Evolutionary conservation across 306 rosid species (phyloP), one percentile per base, ranked within the genome.

Genomic region (Inga laurina): DNA sequence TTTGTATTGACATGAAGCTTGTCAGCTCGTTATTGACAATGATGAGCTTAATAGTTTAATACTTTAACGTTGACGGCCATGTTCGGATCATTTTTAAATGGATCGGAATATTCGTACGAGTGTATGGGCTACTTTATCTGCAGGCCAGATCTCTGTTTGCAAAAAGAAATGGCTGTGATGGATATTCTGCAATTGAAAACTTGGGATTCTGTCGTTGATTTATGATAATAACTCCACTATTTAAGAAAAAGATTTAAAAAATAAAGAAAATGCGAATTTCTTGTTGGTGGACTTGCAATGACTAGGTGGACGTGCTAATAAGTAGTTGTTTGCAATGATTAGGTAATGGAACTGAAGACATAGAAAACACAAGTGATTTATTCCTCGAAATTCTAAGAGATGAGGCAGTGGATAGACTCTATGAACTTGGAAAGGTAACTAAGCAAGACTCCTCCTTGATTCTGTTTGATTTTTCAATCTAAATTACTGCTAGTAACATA

Each of bases 341-440:
- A 90, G 94, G 92, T 74, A 87, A 75, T 78, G 91, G 79, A 74
- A 86, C 81, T 37, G 94, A 89, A 83, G 93, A 88, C 86, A 83
- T 78, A 72, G 89, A 81, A 82, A 87, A 84, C 72, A 78, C 84
- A 79, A 88, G 79, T 79, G 90, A 89, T 88, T 86, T 91, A 93
- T 91, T 85, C 82, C 88, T 86, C 21, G 84, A 91, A 87, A 91
- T 92, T 85, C 90, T 93, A 12, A 91, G 94, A 88, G 97, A 92
- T 62, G 99, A 96, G 52, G 98, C 97, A 18, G 94, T 96, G 81
- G 86, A 82, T 35, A 90, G 97, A 79, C 96, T 96, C 72, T 64
- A 85, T 48, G 90, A 89, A 84, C 94, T 96, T 84, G 98, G 98
- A 56, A 86, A 82, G 97, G 99, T 96, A 85, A 51, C 21, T 35